These are phyloP conservation scores for Misopates orontium DNA, from an alignment of 257 asterid genomes.

Conservation along the genomic window DNA sequence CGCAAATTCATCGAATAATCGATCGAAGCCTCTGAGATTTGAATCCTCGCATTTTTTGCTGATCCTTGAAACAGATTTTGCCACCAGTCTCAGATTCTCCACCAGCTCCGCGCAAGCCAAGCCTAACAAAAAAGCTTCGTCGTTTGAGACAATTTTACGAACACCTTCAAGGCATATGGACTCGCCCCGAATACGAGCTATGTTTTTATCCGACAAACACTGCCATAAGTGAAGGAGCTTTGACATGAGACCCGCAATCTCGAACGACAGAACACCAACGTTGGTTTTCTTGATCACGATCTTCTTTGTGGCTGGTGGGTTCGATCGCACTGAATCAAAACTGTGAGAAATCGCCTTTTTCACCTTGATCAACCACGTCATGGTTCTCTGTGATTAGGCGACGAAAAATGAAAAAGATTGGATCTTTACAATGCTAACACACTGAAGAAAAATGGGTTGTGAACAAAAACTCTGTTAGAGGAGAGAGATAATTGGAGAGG, in stretches of 20 bases:
- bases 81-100: constrained; percentile 53
- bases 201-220: constrained; percentile 59
- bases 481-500: constrained; percentile 44
- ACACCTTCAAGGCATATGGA: constrained; percentile 76
- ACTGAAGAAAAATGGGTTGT: constrained; percentile 26
- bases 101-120: constrained; percentile 83
- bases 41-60: constrained; percentile 66
- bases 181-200: constrained; percentile 57
- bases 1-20: constrained; percentile 59
- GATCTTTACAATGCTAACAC: constrained; percentile 24
- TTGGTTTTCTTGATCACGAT: constrained; percentile 52
- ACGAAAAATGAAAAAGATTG: not conserved
- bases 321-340: constrained; percentile 44
- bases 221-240: constrained; percentile 93
- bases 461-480: constrained; percentile 8
- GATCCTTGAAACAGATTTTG: constrained; percentile 60
- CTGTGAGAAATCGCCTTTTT: constrained; percentile 54
- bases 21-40: constrained; percentile 56
- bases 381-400: constrained; percentile 8
- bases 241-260: constrained; percentile 74
- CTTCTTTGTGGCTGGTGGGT: constrained; percentile 37
- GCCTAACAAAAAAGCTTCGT: constrained; percentile 69
- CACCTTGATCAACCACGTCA: constrained; percentile 78
- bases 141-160: constrained; percentile 82
- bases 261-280: constrained; percentile 82